A percentile compares a stretch with the other conserved stretches of the same genome.
phyloP scores from a whole-genome alignment of 1,139 yeast species.

The Hansenula anomala region DNA sequence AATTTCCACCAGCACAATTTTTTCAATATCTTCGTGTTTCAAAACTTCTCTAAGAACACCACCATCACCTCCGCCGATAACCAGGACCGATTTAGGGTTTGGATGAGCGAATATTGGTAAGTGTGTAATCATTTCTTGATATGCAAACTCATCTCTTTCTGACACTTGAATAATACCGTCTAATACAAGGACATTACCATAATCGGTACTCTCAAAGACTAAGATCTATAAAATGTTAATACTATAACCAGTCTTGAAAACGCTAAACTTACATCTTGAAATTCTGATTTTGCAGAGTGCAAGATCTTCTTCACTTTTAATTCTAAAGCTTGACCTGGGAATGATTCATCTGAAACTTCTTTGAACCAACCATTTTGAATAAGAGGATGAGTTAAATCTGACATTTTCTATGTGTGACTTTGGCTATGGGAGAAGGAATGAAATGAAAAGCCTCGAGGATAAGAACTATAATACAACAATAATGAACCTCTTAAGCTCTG shows the following conservation, averaged over 20 bases:
- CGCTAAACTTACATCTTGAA: conserved; percentile 68
- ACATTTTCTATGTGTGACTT: not conserved
- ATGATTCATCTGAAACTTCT: conserved; percentile 79
- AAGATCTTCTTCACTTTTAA: conserved; percentile 73
- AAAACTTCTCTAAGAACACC: conserved; percentile 84
- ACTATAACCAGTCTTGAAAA: no score
- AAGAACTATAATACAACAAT: no score
- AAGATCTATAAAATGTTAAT: no score
- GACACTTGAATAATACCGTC: conserved; percentile 89
- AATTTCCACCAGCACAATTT: conserved; percentile 82
- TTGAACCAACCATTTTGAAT: conserved; percentile 83
- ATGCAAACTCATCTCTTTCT: conserved; percentile 85
- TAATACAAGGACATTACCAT: conserved; percentile 80
- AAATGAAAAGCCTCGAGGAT: no score
- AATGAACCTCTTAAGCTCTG: no score
- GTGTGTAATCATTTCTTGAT: conserved; percentile 86
- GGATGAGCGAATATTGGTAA: conserved; percentile 74
- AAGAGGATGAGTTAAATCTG: conserved; percentile 15
- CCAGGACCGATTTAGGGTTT: conserved; percentile 68
- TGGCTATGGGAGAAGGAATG: not conserved
- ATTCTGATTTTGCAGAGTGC: conserved; percentile 69
- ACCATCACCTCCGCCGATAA: conserved; percentile 94
- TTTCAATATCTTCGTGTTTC: conserved; percentile 68
- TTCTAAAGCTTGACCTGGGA: conserved; percentile 96
- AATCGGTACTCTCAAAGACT: conserved; percentile 67